These are phyloP conservation scores for Russula emetica DNA, from an alignment of 768 basidiomycete species.

Conservation along the genomic window DNA sequence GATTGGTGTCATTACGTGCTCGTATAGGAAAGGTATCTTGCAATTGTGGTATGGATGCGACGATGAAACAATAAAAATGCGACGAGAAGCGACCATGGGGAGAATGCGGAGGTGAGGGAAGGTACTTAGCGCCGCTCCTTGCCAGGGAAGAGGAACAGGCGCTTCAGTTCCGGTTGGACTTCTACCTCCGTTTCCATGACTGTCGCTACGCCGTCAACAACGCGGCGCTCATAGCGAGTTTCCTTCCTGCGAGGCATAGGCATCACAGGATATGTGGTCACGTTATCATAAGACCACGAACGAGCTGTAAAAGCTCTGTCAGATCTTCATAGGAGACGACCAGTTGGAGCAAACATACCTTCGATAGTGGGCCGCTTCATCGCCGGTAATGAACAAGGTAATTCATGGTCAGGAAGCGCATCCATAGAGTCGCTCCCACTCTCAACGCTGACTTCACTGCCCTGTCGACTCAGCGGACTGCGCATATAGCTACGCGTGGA, in stretches of 20 bases:
- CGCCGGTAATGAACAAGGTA: conserved; percentile 31
- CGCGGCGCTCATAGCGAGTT: conserved; percentile 44
- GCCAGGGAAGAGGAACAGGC: conserved; percentile 65
- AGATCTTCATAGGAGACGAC: conserved; percentile 14
- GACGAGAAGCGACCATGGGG: conserved; percentile 8
- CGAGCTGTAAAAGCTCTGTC: conserved; percentile 42
- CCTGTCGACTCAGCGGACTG: conserved; percentile 41
- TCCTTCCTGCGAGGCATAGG: conserved; percentile 48
- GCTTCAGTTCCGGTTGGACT: conserved; percentile 52
- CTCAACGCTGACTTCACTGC: conserved; percentile 40
- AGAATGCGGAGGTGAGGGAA: conserved; percentile 11
- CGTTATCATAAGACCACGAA: conserved; percentile 73
- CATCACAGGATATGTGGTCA: conserved; percentile 60
- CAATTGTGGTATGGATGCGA: conserved; percentile 27
- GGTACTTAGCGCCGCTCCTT: conserved; percentile 32
- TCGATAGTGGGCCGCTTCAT: conserved; percentile 45
- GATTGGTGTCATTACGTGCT: conserved; percentile 23
- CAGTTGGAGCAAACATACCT: conserved; percentile 40
- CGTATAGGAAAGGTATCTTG: conserved; percentile 27
- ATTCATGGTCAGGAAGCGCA: conserved; percentile 31
- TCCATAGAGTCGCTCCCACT: conserved; percentile 32
- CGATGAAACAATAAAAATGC: conserved; percentile 15
- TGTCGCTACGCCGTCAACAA: conserved; percentile 48
- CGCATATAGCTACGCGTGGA: conserved; percentile 31
- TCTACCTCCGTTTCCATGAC: conserved; percentile 54